Evolutionary conservation across 2,329 filamentous ascomycete species (phyloP).

Genomic region (Fusarium metavorans): DNA sequence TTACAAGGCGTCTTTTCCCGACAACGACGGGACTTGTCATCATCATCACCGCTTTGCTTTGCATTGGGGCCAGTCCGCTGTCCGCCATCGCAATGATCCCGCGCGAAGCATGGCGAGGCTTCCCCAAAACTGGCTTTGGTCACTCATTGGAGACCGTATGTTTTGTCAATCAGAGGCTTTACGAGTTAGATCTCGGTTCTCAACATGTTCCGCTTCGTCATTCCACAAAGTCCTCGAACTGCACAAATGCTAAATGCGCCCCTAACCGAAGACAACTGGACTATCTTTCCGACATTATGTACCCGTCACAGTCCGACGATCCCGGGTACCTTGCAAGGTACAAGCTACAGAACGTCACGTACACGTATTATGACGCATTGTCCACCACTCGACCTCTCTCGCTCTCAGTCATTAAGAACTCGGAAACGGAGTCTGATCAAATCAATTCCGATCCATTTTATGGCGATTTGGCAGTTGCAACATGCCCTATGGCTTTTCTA

Average conservation of each 20-base stretch:
- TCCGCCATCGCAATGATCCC: constrained; percentile 23
- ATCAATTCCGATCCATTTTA: background rate
- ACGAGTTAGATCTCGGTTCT: background rate
- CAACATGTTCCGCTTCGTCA: background rate
- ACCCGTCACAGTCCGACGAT: background rate
- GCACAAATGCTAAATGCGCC: background rate
- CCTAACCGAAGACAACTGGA: background rate
- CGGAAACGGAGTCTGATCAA: background rate
- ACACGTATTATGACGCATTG: background rate
- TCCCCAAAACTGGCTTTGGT: background rate
- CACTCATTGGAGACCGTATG: background rate
- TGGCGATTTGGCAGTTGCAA: background rate
- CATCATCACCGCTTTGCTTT: background rate
- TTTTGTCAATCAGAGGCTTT: background rate
- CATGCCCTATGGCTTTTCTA: background rate
- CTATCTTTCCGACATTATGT: background rate
- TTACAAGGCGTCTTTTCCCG: fast-evolving
- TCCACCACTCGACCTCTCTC: background rate
- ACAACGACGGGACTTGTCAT: background rate
- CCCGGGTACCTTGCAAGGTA: background rate
- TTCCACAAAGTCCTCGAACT: background rate
- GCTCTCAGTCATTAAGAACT: background rate
- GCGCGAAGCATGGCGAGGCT: constrained; percentile 1
- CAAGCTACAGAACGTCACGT: background rate
- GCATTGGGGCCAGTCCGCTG: constrained; percentile 1